Conservation (phyloP, 257 asterid genomes). For the Schizonepeta tenuifolia region DNA sequence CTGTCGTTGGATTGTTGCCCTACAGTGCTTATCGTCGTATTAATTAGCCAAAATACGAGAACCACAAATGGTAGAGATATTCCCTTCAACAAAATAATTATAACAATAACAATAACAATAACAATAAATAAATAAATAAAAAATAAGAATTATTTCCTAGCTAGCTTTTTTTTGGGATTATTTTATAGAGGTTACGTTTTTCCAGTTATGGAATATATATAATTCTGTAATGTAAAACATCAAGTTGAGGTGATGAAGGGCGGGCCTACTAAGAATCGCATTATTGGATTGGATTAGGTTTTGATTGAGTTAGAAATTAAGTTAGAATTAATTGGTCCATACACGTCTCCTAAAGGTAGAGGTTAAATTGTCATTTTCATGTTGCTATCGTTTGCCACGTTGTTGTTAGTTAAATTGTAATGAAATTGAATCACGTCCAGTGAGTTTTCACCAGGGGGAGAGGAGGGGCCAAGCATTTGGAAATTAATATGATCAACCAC, state of each 20-base stretch:
- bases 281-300: background rate
- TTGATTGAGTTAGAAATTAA: background rate
- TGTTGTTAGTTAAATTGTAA: background rate
- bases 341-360: conserved; percentile 6
- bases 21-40: too few species aligned
- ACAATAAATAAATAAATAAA: too few species aligned
- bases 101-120: too few species aligned
- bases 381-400: background rate
- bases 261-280: background rate
- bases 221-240: background rate
- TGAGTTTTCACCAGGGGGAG: background rate
- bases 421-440: background rate
- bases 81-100: too few species aligned
- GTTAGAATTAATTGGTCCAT: background rate
- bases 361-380: background rate
- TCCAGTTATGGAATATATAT: background rate
- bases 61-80: too few species aligned
- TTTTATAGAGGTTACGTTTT: background rate
- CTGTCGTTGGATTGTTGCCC: too few species aligned
- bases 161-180: too few species aligned
- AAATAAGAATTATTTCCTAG: too few species aligned
- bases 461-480: background rate
- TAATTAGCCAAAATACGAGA: too few species aligned
- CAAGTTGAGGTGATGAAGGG: background rate
- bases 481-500: too few species aligned